Evolutionary conservation across 768 basidiomycete species (phyloP).

Genomic region (Kwoniella botswanensis): DNA sequence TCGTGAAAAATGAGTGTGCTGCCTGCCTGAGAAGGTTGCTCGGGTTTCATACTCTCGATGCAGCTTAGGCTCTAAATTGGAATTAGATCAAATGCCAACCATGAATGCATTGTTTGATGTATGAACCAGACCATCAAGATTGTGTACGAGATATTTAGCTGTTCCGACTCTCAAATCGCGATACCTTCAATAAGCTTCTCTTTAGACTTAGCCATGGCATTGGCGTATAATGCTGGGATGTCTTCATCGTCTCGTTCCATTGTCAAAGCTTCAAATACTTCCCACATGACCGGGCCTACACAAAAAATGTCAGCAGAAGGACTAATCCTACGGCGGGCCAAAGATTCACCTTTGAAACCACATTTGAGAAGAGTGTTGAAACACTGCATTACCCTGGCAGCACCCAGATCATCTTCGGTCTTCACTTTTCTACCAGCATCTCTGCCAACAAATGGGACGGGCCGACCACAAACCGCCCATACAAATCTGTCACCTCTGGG

Average conservation of each 20-base stretch:
- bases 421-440: constrained; percentile 20
- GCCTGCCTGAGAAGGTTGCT: too few relatives aligned
- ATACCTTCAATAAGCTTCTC: constrained; percentile 9
- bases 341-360: constrained; percentile 27
- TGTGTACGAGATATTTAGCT: too few relatives aligned
- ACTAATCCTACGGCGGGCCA: not conserved
- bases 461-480: constrained; percentile 24
- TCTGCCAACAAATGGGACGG: constrained; percentile 26
- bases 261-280: constrained; percentile 21
- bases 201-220: constrained; percentile 4
- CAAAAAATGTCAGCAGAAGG: not conserved
- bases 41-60: too few relatives aligned
- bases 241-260: constrained; percentile 22
- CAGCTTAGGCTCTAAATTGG: too few relatives aligned
- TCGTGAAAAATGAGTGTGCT: too few relatives aligned
- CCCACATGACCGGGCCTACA: constrained; percentile 25
- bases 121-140: too few relatives aligned
- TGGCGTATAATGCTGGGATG: constrained; percentile 8
- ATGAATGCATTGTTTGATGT: too few relatives aligned
- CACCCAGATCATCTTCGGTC: constrained; percentile 10
- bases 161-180: too few relatives aligned
- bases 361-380: constrained; percentile 21
- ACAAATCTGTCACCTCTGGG: constrained; percentile 17
- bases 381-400: constrained; percentile 1
- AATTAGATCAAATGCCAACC: too few relatives aligned